Conservation (phyloP, 2,329 filamentous ascomycete genomes). For the Apiospora rasikravindrae region DNA sequence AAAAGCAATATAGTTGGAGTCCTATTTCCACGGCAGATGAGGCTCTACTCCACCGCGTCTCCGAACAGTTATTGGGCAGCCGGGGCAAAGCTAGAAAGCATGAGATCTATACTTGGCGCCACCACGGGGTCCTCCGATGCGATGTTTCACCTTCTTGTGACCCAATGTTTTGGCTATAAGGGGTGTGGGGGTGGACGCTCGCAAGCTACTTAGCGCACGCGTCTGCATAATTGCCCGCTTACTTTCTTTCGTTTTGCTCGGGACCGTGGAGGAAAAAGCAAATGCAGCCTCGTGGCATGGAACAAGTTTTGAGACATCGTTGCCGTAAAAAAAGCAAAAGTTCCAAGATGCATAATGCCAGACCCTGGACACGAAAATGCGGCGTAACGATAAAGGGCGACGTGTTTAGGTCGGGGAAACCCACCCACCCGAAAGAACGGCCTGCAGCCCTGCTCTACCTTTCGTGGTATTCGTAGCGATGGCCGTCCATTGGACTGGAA, state of each 20-base stretch:
- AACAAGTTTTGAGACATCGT: background rate
- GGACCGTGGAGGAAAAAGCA: background rate
- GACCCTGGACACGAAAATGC: background rate
- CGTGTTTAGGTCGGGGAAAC: background rate
- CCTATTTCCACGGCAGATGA: background rate
- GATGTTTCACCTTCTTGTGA: background rate
- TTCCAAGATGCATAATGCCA: background rate
- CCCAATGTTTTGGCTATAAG: background rate
- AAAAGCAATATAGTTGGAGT: background rate
- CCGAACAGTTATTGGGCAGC: too few relatives aligned
- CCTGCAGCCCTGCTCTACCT: too few relatives aligned
- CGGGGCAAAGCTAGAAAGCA: background rate
- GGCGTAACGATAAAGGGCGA: background rate
- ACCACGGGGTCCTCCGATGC: background rate
- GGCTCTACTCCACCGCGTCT: background rate
- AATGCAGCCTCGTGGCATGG: background rate
- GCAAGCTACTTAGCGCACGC: too few relatives aligned
- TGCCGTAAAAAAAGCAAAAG: background rate
- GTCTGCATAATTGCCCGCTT: background rate
- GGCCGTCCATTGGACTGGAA: background rate
- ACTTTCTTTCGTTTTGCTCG: background rate
- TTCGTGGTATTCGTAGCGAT: background rate
- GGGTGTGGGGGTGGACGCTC: background rate
- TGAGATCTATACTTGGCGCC: background rate
- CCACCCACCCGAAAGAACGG: background rate